Base-by-base conservation (phyloP, 169 alveolate species). In the Eimeria praecox region DNA sequence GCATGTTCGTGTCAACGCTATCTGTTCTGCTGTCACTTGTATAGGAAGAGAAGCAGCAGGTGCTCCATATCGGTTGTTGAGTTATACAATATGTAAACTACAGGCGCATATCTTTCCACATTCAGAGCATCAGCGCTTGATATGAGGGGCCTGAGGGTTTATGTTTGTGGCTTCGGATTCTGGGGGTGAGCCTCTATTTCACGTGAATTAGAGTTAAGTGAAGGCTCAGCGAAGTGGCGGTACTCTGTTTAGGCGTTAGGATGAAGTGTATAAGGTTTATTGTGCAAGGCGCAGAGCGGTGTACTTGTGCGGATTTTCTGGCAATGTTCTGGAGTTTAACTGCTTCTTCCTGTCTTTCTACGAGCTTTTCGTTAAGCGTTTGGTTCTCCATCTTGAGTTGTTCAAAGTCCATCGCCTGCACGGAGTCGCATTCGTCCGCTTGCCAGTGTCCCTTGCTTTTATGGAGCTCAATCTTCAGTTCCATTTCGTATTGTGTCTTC, bases 321-420 rank as follows among this genome's bases (percentile, higher is more conserved):
- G 80, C 98, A 97, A 98, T 98, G 97, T 98, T 98, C 95, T 97
- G 97, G 44, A 98, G 97, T 95, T 98, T 98, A 83, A 98, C 98
- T 2, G 98, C 96, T 95, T 98, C 99, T 95, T 98, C 99, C 95
- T 98, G 98, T 95, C 99, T 97, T 94, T 98, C 99, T 90, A 98
- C 99, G 35, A 98, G 98, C 95, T 98, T 98, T 95, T 98, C 99
- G 94, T 98, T 99, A 77, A 99, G 97, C 42, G 99, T 98, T 97
- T 94, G 98, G 96, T 98, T 99, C 96, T 99, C 99, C 46, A 98
- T 98, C 89, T 99, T 99, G 38, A 99, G 97, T 95, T 99, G 99
- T 94, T 99, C 99, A 87, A 98, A 99, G 97, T 99, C 99, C 95
- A 99, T 99, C 88, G 98, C 96, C 86, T 98, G 99, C 52, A 99